Base-by-base conservation (phyloP, 192 early-diverging fungal species). In the Backusella liffmaniae region DNA sequence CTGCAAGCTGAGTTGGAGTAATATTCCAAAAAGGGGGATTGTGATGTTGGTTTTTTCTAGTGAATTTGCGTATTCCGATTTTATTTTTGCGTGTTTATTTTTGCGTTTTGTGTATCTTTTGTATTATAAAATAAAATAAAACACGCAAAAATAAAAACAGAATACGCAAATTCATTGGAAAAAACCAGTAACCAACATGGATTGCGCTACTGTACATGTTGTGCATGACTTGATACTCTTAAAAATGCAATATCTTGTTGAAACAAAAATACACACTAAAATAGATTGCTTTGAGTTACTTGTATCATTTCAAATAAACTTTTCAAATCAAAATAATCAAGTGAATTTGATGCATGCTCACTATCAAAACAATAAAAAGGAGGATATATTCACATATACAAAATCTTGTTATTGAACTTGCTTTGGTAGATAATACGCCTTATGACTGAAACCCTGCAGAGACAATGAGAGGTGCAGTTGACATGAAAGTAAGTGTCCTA, bases 251-350 rank as follows among this genome's bases (percentile, higher is more conserved):
- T 56, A 56, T 56, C n/a, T 9, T 56, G 53, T 21, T 56, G 21
- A 21, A 56, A 26, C 53, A 56, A 56, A n/a, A 56, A 56, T 56
- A 56, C 9, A 56, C 16, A n/a, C 53, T 56, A 56, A 56, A 56
- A 26, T 56, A 56, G 53, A 56, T 26, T 56, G n/a, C n/a, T 56
- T 56, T 56, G 53, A 56, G 53, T 5, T 56, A 56, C 53, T 56
- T 56, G 53, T 56, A 56, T 56, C 53, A 56, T 56, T 56, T 56
- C 18, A 56, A 56, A 56, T 56, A 56, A 56, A 56, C 53, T 56
- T 56, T 56, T 56, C n/a, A 9, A 56, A 21, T 56, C 53, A 56
- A 56, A 56, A 56, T 56, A 56, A 56, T 56, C n/a, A 56, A 56
- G 53, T 9, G 21, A 23, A 53, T 56, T 56, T 9, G 53, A 21